A percentile compares a stretch with the other conserved stretches of the same genome.
Conservation (phyloP, 2,329 filamentous ascomycete species). For the Fusarium ambrosium region DNA sequence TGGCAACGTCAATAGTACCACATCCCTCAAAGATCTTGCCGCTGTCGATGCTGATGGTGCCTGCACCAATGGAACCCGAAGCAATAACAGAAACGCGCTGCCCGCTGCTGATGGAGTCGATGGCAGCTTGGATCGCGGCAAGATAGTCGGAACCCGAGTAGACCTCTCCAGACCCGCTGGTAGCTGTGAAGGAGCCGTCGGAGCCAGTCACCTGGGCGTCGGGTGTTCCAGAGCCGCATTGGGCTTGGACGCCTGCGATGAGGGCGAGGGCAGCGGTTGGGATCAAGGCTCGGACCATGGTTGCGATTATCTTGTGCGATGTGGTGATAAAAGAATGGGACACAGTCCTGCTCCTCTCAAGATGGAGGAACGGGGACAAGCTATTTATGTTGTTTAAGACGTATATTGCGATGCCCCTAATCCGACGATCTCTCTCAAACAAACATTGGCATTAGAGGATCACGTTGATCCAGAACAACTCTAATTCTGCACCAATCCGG, state of each 20-base stretch:
- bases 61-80: constrained; percentile 65
- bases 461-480: constrained; percentile 1
- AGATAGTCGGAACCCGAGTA: constrained; percentile 67
- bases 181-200: constrained; percentile 57
- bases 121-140: constrained; percentile 65
- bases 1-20: constrained; percentile 64
- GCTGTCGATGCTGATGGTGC: constrained; percentile 62
- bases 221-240: constrained; percentile 62
- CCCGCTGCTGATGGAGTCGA: constrained; percentile 64
- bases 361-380: not conserved
- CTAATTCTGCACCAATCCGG: constrained; percentile 4
- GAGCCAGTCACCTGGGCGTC: constrained; percentile 62
- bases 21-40: constrained; percentile 70
- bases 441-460: constrained; percentile 2
- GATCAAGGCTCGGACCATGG: constrained; percentile 52
- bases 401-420: not conserved
- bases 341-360: not conserved
- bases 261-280: constrained; percentile 58
- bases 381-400: not conserved
- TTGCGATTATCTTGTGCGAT: constrained; percentile 13
- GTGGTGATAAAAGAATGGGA: not conserved
- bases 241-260: constrained; percentile 53
- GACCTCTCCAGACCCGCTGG: constrained; percentile 56
- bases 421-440: not conserved
- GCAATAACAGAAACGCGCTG: constrained; percentile 67